Conservation (phyloP, 2,329 filamentous ascomycete genomes). For the Dactylonectria macrodidyma region DNA sequence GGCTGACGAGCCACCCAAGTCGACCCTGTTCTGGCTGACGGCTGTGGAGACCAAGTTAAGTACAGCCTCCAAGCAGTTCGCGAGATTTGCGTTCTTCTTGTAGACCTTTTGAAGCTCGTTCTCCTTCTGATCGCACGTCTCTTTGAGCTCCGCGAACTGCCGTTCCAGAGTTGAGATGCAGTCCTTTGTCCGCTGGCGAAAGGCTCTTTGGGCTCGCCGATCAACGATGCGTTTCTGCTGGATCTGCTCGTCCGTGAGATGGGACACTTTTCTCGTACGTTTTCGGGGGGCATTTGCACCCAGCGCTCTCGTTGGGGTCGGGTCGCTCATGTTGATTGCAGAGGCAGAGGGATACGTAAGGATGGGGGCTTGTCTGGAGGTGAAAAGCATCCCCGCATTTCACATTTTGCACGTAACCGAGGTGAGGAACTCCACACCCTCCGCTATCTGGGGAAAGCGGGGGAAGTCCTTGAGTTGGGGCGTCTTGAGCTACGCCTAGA, state of each 20-base stretch:
- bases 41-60: not conserved
- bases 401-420: no score
- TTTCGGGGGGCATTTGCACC: not conserved
- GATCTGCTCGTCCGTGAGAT: slow-evolving; percentile 14
- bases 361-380: no score
- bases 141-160: slow-evolving; percentile 9
- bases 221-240: slow-evolving; percentile 17
- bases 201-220: slow-evolving; percentile 4
- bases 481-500: no score
- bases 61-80: not conserved
- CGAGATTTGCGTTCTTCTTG: not conserved
- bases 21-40: not conserved
- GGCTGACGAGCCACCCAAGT: no score
- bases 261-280: not conserved
- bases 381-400: no score
- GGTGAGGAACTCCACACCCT: no score
- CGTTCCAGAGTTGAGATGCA: slow-evolving; percentile 7
- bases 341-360: no score
- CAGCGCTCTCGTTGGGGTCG: no score
- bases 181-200: slow-evolving; percentile 16
- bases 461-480: no score
- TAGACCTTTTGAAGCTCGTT: not conserved
- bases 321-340: no score
- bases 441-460: no score
- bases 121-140: slow-evolving; percentile 16